Conservation (phyloP, 192 early-diverging fungal genomes). For the Physocladia obscura region DNA sequence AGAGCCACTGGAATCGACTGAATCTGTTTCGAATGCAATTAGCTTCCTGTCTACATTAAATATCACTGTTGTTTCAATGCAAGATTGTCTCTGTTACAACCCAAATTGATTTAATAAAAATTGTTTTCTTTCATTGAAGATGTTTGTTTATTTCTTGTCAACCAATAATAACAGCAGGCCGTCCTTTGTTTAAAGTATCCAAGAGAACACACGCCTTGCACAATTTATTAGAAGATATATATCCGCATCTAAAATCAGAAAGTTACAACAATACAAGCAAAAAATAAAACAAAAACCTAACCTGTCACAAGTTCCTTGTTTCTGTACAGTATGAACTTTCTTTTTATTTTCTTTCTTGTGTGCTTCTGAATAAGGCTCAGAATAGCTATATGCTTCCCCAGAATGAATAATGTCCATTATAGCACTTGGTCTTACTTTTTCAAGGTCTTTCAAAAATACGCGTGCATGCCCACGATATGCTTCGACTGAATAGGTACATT, state of each 20-base stretch:
- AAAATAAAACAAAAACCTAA: too few relatives aligned
- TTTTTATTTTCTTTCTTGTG: not conserved
- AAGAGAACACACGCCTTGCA: constrained; percentile 95
- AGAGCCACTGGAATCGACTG: not conserved
- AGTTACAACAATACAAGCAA: not conserved
- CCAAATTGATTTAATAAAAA: too few relatives aligned
- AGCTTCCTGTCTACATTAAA: not conserved
- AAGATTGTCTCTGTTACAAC: not conserved
- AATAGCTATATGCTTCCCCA: constrained; percentile 75
- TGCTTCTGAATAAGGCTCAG: not conserved
- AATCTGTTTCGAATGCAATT: not conserved
- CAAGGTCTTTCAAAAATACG: constrained; percentile 92
- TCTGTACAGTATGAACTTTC: constrained; percentile 1
- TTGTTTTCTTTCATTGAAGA: too few relatives aligned
- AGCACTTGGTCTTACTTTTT: constrained; percentile 79
- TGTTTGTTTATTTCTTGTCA: too few relatives aligned
- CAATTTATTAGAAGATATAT: constrained; percentile 85
- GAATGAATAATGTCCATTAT: constrained; percentile 96
- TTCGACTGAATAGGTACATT: constrained; percentile 97
- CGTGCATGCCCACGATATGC: constrained; percentile 95
- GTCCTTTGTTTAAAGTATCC: constrained; percentile 87
- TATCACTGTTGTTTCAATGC: not conserved
- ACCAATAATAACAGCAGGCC: constrained; percentile 50
- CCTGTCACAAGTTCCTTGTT: constrained; percentile 30
- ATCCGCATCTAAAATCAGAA: constrained; percentile 72